These are phyloP conservation scores for Mariannaea elegans DNA, from an alignment of 2,329 filamentous ascomycete genomes.

Conservation along the genomic window DNA sequence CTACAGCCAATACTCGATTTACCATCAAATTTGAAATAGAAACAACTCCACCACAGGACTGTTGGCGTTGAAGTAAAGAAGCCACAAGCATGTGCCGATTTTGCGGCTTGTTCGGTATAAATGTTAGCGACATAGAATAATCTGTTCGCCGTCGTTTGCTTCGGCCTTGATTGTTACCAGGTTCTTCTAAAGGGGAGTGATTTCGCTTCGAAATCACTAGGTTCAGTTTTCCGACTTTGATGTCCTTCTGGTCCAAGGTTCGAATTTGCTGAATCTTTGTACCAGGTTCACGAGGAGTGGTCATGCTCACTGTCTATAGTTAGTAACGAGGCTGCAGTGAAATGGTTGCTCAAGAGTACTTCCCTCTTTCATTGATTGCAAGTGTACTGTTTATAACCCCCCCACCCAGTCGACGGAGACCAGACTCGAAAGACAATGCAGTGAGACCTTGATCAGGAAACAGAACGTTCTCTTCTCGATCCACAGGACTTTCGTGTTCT, in stretches of 20 bases:
- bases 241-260: not conserved
- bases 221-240: not conserved
- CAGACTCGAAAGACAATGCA: not conserved
- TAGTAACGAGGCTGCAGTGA: not conserved
- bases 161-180: not conserved
- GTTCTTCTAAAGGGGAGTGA: not conserved
- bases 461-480: not conserved
- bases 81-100: slow-evolving; percentile 16
- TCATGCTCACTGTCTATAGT: not conserved
- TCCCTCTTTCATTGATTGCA: not conserved
- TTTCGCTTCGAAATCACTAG: slow-evolving; percentile 11
- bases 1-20: not conserved
- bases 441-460: not conserved
- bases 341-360: not conserved
- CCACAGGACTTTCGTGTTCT: not conserved
- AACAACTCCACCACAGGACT: not conserved
- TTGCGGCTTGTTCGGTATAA: not conserved
- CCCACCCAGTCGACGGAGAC: not conserved
- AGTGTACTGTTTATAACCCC: not conserved
- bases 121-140: slow-evolving; percentile 3
- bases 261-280: not conserved
- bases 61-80: not conserved
- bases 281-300: not conserved
- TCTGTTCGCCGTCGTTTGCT: not conserved
- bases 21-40: slow-evolving; percentile 13